Base-by-base conservation (phyloP, 495 filamentous ascomycete species). In the Talaromyces stipitatus region DNA sequence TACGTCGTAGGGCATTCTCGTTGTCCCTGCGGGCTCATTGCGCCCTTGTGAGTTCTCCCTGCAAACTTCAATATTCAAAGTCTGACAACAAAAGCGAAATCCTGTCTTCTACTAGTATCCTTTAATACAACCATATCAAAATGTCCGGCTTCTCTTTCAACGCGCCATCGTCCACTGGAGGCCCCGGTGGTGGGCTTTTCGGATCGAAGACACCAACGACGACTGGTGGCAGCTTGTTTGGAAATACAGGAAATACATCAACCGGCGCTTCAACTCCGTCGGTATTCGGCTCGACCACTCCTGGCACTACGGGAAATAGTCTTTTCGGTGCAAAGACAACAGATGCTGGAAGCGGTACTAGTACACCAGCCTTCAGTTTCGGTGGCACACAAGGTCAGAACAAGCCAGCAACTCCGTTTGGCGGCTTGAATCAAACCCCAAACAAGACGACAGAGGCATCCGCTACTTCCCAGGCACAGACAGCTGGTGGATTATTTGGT, bases 401-500 rank as follows among this genome's bases (percentile, higher is more conserved):
- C 47, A 61, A 68, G 58, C 56, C 62, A 22, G 60, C 57, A 51
- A 32, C 60, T 20, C 55, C 68, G 50, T 72, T 74, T 38, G 65
- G 68, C 33, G 64, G 68, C 50, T 52, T 61, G 36, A 60, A 50
- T 32, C 64, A 69, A 47, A 76, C 76, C 18, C 73, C 77, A 6
- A 72, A 65, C 56, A 76, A 78, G 60, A 57, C 72, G 4, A 58
- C 61, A 4, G 72, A 74, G 57, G 62, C 68, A 26, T 57, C 69
- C 22, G 60, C 66, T 45, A 62, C 76, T 45, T 66, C 59, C 16
- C 70, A 70, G 61, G 61, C 71, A 45, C 62, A 72, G n/a, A 62
- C 71, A 4, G 62, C 71, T 24, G 66, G 70, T 23, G 62, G 72
- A 20, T 32, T 81, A n/a, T 87, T 87, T 69, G 80, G 81, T 53